Evolutionary conservation across 2,329 filamentous ascomycete genomes (phyloP), one percentile per base, ranked within the genome.

Genomic region (Claviceps humidiphila): DNA sequence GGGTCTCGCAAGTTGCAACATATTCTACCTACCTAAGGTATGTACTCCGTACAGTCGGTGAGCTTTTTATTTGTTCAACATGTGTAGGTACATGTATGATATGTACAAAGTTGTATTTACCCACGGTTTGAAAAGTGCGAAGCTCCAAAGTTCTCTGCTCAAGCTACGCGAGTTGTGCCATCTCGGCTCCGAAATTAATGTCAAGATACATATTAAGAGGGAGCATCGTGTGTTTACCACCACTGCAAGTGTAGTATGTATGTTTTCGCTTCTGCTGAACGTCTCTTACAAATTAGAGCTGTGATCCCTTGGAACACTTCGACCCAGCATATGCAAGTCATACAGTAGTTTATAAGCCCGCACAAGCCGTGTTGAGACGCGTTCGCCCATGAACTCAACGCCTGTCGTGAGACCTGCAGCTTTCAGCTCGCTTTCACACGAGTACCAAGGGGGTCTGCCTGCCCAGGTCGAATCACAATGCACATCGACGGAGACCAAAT

Each of bases 101-200:
- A n/a, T n/a, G 20, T 30, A 3, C 26, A 30, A 20, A 20, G 20
- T 2, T 20, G 20, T 20, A 20, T 20, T 2, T 30, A 30, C 26
- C 26, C 26, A 30, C 2, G 7, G 8, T 30, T 8, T 30, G 26
- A 17, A 42, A 11, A 20, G 4, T 43, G 24, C 13, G 51, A 52
- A 57, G 59, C 57, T 56, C 54, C 54, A 34, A 48, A 41, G 20
- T 42, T 47, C 37, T 40, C n/a, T 16, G 56, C 55, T 56, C 57
- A 62, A 65, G 64, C 64, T 62, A 65, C 63, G 63, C 56, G 58
- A 58, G 54, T 60, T 53, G 56, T 69, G 71, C 69, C 71, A 73
- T 57, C 49, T 49, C 51, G 58, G 50, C 42, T 45, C 39, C 22
- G 38, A 22, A 34, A 22, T n/a, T 22, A 3, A 22, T 5, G 13